Conservation (phyloP, 768 basidiomycete species). For the Rhodotorula taiwanensis region DNA sequence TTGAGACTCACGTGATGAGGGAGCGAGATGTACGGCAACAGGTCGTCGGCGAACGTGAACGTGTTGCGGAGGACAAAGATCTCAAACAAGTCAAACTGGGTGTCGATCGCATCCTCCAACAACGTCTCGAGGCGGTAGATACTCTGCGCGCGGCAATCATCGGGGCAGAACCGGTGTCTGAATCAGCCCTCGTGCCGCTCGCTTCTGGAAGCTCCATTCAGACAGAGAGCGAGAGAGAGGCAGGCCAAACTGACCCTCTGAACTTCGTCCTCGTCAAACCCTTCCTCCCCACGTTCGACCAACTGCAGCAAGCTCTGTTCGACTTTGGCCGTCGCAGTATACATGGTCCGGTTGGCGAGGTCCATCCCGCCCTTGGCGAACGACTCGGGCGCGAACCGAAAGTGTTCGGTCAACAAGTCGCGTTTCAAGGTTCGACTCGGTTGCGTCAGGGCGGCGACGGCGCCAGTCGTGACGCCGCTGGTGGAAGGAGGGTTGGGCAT, state of each 20-base stretch:
- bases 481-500: no score
- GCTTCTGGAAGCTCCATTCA: background rate
- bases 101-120: slow-evolving; percentile 38
- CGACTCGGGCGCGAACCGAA: slow-evolving; percentile 35
- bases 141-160: slow-evolving; percentile 18
- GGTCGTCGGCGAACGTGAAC: slow-evolving; percentile 22
- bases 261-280: slow-evolving; percentile 25
- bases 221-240: no score
- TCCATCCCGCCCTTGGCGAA: slow-evolving; percentile 40
- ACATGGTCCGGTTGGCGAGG: slow-evolving; percentile 38
- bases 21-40: slow-evolving; percentile 36
- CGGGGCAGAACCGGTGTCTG: no score
- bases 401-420: slow-evolving; percentile 35
- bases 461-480: no score
- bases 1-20: slow-evolving; percentile 30
- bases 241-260: slow-evolving; percentile 17
- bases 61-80: slow-evolving; percentile 39
- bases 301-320: slow-evolving; percentile 25
- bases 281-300: slow-evolving; percentile 7
- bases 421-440: slow-evolving; percentile 6
- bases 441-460: background rate
- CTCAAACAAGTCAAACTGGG: slow-evolving; percentile 40
- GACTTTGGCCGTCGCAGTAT: slow-evolving; percentile 30
- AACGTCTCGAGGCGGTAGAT: slow-evolving; percentile 39
- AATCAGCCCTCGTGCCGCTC: background rate